A percentile compares a stretch with the other conserved stretches of the same genome.
These are phyloP conservation scores for Tolypocladium pustulatum DNA, from an alignment of 2,329 filamentous ascomycete species.

Conservation along the genomic window DNA sequence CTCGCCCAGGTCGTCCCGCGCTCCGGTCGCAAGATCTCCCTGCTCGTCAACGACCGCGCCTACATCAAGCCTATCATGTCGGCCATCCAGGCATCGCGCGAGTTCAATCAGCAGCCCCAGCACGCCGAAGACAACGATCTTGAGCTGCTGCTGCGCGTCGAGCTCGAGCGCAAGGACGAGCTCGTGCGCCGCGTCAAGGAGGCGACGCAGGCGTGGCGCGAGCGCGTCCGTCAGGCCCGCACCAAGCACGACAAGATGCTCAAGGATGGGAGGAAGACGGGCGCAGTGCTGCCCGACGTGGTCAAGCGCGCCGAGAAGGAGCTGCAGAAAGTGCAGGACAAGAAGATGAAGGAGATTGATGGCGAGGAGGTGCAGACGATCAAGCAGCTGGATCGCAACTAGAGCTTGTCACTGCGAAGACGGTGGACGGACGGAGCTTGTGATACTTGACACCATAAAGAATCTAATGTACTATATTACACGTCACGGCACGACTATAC, in stretches of 20 bases:
- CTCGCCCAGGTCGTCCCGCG: conserved; percentile 43
- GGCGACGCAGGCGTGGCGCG: conserved; percentile 38
- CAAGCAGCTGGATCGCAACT: conserved; percentile 25
- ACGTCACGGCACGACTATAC: conserved; percentile 6
- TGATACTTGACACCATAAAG: neutral
- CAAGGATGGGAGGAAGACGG: conserved; percentile 36
- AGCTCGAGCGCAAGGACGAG: conserved; percentile 40
- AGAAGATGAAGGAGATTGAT: conserved; percentile 41
- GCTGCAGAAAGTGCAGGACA: conserved; percentile 39
- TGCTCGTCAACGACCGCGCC: conserved; percentile 29
- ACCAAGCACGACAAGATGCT: conserved; percentile 37
- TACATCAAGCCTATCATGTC: conserved; percentile 45
- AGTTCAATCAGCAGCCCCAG: conserved; percentile 54
- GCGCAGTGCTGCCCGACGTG: conserved; percentile 33
- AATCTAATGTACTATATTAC: conserved; percentile 12
- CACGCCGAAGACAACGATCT: conserved; percentile 46
- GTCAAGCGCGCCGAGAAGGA: conserved; percentile 36
- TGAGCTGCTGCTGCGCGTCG: conserved; percentile 43
- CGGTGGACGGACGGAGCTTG: neutral
- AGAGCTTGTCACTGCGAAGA: neutral
- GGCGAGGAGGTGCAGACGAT: conserved; percentile 37
- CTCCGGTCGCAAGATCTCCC: conserved; percentile 26
- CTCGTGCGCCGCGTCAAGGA: conserved; percentile 32
- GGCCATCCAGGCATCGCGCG: conserved; percentile 38
- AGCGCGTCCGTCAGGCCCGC: conserved; percentile 35